Base-by-base conservation (phyloP, 345 rosid genomes). In the Schrenkiella parvula region DNA sequence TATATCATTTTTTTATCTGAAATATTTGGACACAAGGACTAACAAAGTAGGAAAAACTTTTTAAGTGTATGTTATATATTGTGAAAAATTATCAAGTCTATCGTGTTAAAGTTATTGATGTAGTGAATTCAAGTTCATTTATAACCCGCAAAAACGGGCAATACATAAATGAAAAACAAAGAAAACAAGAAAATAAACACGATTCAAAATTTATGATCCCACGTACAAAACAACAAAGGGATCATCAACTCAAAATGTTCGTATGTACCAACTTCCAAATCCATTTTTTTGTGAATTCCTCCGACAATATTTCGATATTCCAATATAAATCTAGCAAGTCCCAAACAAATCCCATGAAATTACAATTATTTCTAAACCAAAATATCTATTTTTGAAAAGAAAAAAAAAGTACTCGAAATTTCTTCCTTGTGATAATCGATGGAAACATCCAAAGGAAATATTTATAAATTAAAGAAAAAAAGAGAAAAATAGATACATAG, bases 291-390 rank as follows among this genome's bases (percentile, higher is more conserved):
- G 41, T 48, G 41, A 70, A 61, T 60, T 32, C 42, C 17, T 39
- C 68, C 38, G 53, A 43, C 38, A 28, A 64, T 55, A 54, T 18
- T 3, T 56, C 43, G 48, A 64, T 64, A 31, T 29, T 38, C 43
- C 58, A 63, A 53, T 28, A 52, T 52, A 14, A 52, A n/a, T 71
- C 51, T 12, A 50, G 31, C 55, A 50, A 50, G 55, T 26, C 52
- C 47, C 57, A 55, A 54, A 17, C 21, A 64, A 64, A 65, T 65
- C 68, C 44, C 62, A 29, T 10, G 38, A 21, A 46, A 28, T 29
- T 48, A 61, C 58, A 47, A 54, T 55, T 44, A 11, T 46, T 57
- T 56, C 72, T 73, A 65, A 56, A 17, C 71, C 50, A 35, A 44
- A 8, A 46, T 34, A 53, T 54, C 65, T 65, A 64, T 38, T 47